phyloP scores from a whole-genome alignment of 129 eudicot species.

The Arctium lappa region DNA sequence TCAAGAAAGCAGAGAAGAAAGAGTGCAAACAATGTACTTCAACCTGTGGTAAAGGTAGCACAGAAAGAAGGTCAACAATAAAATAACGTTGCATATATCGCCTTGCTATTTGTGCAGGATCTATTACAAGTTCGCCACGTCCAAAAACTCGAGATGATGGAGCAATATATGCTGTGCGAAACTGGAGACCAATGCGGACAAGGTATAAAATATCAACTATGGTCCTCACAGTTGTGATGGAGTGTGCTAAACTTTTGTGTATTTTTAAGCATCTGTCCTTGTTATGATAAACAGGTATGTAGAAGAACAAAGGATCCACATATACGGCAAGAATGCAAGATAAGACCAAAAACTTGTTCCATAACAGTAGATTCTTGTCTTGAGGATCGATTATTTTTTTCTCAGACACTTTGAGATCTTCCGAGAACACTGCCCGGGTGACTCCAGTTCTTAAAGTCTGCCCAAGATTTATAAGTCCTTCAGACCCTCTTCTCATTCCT shows the following conservation, averaged over 20 bases:
- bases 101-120: slow-evolving; percentile 75
- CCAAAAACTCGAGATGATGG: slow-evolving; percentile 98
- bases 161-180: slow-evolving; percentile 91
- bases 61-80: slow-evolving; percentile 70
- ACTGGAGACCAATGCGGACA: slow-evolving; percentile 69
- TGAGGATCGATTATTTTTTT: slow-evolving; percentile 88
- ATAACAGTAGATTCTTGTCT: slow-evolving; percentile 72
- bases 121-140: slow-evolving; percentile 93
- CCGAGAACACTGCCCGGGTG: slow-evolving; percentile 77
- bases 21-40: background rate
- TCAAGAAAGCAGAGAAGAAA: background rate
- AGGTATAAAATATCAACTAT: slow-evolving; percentile 67
- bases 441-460: slow-evolving; percentile 67
- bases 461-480: slow-evolving; percentile 71
- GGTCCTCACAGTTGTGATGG: slow-evolving; percentile 67
- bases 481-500: slow-evolving; percentile 71
- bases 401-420: slow-evolving; percentile 83
- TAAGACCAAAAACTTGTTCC: slow-evolving; percentile 77
- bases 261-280: slow-evolving; percentile 63
- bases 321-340: slow-evolving; percentile 90
- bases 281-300: slow-evolving; percentile 62
- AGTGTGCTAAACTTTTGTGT: slow-evolving; percentile 63
- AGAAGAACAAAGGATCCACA: slow-evolving; percentile 84
- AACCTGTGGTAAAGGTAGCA: slow-evolving; percentile 93
- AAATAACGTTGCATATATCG: slow-evolving; percentile 76